Conservation (phyloP, 441 rosid genomes). For the Macaranga tanarius region DNA sequence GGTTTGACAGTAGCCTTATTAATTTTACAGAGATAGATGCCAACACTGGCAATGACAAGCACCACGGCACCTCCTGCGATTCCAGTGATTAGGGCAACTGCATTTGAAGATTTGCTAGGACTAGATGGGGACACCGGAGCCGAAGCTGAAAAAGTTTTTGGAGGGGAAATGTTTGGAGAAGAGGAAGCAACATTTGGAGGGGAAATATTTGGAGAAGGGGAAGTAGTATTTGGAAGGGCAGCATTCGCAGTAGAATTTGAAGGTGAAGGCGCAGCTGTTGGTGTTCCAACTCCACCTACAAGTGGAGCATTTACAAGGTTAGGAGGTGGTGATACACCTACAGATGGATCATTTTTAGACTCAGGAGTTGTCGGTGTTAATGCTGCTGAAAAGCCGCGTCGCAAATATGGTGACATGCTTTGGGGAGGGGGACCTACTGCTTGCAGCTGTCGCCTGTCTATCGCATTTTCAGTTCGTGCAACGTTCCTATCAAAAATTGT, state of each 20-base stretch:
- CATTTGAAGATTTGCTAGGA: conserved; percentile 29
- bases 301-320: conserved; percentile 5
- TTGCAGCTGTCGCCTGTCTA: conserved; percentile 40
- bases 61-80: conserved; percentile 42
- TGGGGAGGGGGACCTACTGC: neutral
- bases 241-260: conserved; percentile 4
- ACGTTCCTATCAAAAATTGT: conserved; percentile 36
- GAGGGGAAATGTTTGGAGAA: neutral
- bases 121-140: conserved; percentile 20
- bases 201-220: conserved; percentile 6
- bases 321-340: neutral
- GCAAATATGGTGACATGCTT: neutral
- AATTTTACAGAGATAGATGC: conserved; percentile 40
- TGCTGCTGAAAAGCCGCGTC: fast-evolving
- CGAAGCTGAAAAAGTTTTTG: neutral
- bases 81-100: conserved; percentile 33
- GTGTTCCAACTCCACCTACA: neutral
- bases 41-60: conserved; percentile 40
- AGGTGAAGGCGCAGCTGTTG: conserved; percentile 26
- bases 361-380: too few relatives aligned
- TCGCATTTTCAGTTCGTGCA: conserved; percentile 30
- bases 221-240: conserved; percentile 21
- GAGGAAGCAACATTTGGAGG: conserved; percentile 19
- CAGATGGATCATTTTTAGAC: neutral
- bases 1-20: conserved; percentile 74